Evolutionary conservation across 441 rosid genomes (phyloP).

Genomic region (Euphorbia celastroides): DNA sequence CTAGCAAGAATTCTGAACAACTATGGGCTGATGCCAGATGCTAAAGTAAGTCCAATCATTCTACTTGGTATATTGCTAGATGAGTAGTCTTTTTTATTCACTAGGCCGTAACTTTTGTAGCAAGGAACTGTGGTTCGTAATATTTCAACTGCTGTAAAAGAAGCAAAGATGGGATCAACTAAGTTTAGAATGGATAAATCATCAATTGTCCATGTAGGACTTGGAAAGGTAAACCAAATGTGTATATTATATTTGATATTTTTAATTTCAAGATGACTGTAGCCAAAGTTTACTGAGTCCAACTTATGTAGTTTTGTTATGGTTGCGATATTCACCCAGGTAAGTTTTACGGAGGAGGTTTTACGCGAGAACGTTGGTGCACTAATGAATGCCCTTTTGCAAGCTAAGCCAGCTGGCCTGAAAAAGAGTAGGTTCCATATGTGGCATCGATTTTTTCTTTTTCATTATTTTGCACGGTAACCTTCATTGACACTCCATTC

Average conservation of each 20-base stretch:
- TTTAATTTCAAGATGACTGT: not conserved
- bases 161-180: constrained; percentile 70
- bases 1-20: constrained; percentile 81
- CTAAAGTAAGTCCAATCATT: constrained; percentile 55
- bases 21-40: constrained; percentile 86
- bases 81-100: not conserved
- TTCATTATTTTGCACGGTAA: not conserved
- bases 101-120: constrained; percentile 35
- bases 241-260: not conserved
- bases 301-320: constrained; percentile 10
- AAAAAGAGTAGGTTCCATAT: constrained; percentile 65
- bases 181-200: constrained; percentile 91
- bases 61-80: not conserved
- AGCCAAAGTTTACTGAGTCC: not conserved
- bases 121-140: constrained; percentile 88
- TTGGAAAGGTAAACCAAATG: constrained; percentile 65
- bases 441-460: constrained; percentile 1
- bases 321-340: constrained; percentile 32
- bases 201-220: constrained; percentile 83
- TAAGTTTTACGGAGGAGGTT: constrained; percentile 61
- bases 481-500: not conserved
- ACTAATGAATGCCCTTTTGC: constrained; percentile 85
- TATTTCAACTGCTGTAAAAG: constrained; percentile 66
- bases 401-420: constrained; percentile 88
- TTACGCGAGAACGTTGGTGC: constrained; percentile 87